These are phyloP conservation scores for Monascus purpureus DNA, from an alignment of 495 filamentous ascomycete genomes.

Conservation along the genomic window DNA sequence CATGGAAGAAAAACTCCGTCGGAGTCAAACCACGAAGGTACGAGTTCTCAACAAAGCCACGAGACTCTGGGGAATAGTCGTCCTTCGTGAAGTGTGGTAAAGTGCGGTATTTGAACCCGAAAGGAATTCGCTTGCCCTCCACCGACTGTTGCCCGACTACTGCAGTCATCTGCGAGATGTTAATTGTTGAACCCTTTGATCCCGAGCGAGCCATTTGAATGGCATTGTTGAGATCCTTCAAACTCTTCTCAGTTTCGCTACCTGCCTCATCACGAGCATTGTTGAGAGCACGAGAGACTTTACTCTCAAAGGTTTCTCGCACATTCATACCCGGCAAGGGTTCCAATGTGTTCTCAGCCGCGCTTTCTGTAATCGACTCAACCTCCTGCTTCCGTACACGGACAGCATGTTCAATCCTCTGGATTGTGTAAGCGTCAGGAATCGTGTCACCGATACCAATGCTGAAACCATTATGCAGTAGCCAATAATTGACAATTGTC, in stretches of 20 bases:
- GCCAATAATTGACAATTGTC: constrained; percentile 89
- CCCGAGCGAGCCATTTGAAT: constrained; percentile 91
- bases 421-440: constrained; percentile 68
- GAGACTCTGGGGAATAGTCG: constrained; percentile 91
- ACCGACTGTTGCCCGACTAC: constrained; percentile 95
- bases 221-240: constrained; percentile 93
- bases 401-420: constrained; percentile 69
- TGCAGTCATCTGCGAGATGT: constrained; percentile 98
- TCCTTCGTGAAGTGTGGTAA: constrained; percentile 98
- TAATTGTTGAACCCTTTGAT: constrained; percentile 96
- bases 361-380: constrained; percentile 50
- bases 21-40: constrained; percentile 93
- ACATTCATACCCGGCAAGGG: constrained; percentile 92
- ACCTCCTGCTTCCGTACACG: constrained; percentile 69
- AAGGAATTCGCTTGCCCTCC: constrained; percentile 97
- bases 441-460: constrained; percentile 99
- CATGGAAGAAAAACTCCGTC: constrained; percentile 98
- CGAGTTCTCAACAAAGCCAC: constrained; percentile 98
- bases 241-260: constrained; percentile 73
- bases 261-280: constrained; percentile 92
- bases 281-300: constrained; percentile 86
- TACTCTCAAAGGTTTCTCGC: constrained; percentile 92
- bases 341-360: constrained; percentile 76
- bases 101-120: constrained; percentile 97
- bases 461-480: constrained; percentile 94